Evolutionary conservation across 140 eudicot species (phyloP).

Genomic region (Anethum foeniculum): DNA sequence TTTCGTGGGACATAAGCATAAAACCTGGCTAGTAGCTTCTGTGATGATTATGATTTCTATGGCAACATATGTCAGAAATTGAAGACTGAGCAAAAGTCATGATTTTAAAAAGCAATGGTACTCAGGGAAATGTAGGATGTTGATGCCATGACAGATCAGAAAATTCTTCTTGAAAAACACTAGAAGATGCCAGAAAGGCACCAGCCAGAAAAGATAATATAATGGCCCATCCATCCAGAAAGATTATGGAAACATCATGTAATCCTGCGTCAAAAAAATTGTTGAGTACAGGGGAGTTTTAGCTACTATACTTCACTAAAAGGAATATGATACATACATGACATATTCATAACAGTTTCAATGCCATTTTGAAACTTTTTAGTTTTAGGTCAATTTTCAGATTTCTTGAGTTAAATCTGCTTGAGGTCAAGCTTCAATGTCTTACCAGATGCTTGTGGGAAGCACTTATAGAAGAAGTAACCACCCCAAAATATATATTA

Average conservation of each 20-base stretch:
- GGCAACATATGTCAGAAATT: conserved; percentile 50
- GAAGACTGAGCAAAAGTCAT: conserved; percentile 49
- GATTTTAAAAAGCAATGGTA: conserved; percentile 49
- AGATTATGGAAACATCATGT: conserved; percentile 42
- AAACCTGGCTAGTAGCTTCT: conserved; percentile 48
- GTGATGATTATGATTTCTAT: conserved; percentile 40
- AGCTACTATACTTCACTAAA: conserved; percentile 16
- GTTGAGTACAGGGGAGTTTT: conserved; percentile 38
- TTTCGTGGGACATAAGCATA: conserved; percentile 31
- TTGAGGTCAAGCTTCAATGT: neutral
- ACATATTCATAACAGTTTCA: conserved; percentile 2
- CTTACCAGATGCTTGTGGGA: neutral
- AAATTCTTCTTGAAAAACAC: conserved; percentile 39
- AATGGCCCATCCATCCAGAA: conserved; percentile 53
- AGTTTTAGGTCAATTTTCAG: neutral
- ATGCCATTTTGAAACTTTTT: neutral
- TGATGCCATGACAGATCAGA: conserved; percentile 46
- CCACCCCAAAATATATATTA: neutral
- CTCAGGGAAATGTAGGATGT: conserved; percentile 36
- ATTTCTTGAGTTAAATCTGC: neutral
- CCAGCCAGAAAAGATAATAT: conserved; percentile 48
- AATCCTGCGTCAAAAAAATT: conserved; percentile 59
- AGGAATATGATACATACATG: conserved; percentile 18
- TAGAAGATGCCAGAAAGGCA: conserved; percentile 45
- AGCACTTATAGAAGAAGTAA: neutral